phyloP scores from a whole-genome alignment of 2,329 filamentous ascomycete species.

The Ceratocystis albifundus region DNA sequence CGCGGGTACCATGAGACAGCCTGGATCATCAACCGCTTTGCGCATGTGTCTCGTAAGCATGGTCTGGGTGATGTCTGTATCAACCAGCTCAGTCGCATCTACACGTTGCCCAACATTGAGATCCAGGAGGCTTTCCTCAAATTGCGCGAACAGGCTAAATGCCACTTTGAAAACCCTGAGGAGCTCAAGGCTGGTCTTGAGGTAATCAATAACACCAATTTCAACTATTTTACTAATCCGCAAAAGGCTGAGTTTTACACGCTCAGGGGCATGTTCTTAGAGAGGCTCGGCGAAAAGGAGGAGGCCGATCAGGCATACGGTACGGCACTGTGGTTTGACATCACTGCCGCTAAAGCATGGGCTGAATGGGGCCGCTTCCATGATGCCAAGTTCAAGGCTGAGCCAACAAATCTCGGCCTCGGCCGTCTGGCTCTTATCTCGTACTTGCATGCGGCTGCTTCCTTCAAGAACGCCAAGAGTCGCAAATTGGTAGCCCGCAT shows the following conservation, averaged over 20 bases:
- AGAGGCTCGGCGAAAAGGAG: conserved; percentile 78
- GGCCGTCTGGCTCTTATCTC: conserved; percentile 90
- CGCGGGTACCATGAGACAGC: conserved; percentile 96
- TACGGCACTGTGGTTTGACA: conserved; percentile 89
- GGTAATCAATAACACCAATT: conserved; percentile 98
- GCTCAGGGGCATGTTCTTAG: conserved; percentile 97
- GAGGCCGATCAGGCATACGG: conserved; percentile 92
- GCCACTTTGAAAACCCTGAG: conserved; percentile 90
- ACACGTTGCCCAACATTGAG: conserved; percentile 97
- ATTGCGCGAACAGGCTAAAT: conserved; percentile 94
- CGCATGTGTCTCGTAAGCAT: conserved; percentile 94
- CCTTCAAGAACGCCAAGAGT: conserved; percentile 95
- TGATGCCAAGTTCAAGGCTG: conserved; percentile 88
- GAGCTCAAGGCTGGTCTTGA: conserved; percentile 89
- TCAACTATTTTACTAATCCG: conserved; percentile 91
- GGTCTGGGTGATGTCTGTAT: conserved; percentile 95
- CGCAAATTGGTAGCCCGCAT: conserved; percentile 87
- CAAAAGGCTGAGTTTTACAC: conserved; percentile 99
- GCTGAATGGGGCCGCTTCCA: conserved; percentile 99
- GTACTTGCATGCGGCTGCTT: conserved; percentile 87
- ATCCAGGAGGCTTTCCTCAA: conserved; percentile 99
- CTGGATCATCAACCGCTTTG: conserved; percentile 99
- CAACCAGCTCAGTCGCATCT: conserved; percentile 91
- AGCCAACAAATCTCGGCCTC: conserved; percentile 66
- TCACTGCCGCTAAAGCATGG: conserved; percentile 93